Conservation (phyloP, 208 protist genomes). For the Leishmania turanica region DNA sequence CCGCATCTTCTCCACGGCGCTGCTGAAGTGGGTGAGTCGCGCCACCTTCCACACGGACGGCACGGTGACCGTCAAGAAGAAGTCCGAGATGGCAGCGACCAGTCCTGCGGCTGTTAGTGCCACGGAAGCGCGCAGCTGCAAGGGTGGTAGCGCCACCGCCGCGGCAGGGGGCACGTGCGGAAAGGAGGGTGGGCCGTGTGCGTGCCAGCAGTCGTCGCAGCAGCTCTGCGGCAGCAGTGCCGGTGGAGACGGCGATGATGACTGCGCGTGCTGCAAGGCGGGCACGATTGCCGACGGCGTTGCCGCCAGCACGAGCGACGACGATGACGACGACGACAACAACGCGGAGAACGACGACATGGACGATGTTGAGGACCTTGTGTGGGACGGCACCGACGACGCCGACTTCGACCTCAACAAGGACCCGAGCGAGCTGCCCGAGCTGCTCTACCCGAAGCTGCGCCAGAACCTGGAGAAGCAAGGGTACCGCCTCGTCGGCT, state of each 20-base stretch:
- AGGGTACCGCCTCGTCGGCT: slow-evolving; percentile 94
- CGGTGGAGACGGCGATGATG: neutral
- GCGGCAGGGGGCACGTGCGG: neutral
- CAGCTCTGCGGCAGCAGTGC: neutral
- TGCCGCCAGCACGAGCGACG: neutral
- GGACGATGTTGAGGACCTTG: slow-evolving; percentile 76
- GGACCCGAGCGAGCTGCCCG: slow-evolving; percentile 42
- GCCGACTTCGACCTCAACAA: slow-evolving; percentile 27
- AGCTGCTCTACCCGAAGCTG: slow-evolving; percentile 91
- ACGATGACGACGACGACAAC: slow-evolving; percentile 29
- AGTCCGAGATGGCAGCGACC: slow-evolving; percentile 3
- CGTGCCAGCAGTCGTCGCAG: slow-evolving; percentile 1
- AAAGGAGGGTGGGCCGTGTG: neutral
- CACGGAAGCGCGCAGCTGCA: neutral
- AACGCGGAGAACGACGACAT: slow-evolving; percentile 36
- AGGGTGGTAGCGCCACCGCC: neutral
- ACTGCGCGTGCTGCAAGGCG: neutral
- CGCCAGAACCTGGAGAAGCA: slow-evolving; percentile 94
- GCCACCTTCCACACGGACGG: slow-evolving; percentile 55
- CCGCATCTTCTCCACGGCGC: slow-evolving; percentile 51
- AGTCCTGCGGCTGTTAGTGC: neutral
- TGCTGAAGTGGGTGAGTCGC: slow-evolving; percentile 69
- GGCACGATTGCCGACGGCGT: neutral
- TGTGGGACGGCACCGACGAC: slow-evolving; percentile 51
- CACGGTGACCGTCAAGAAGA: slow-evolving; percentile 34